These are phyloP conservation scores for Domatiomyces globalis DNA, from an alignment of 2,329 filamentous ascomycete genomes.

Conservation along the genomic window DNA sequence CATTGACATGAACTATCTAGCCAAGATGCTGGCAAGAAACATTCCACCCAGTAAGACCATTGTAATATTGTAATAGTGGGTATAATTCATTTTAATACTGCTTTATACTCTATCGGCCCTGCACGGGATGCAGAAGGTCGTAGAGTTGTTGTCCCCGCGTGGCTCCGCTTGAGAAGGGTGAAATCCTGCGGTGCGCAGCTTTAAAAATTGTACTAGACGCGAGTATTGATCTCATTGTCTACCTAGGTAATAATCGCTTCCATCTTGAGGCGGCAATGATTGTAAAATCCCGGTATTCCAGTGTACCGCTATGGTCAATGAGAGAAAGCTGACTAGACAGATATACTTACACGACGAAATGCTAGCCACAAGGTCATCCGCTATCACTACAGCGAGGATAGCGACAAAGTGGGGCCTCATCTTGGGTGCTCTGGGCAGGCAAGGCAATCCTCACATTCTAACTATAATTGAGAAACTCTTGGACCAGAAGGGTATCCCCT, in stretches of 20 bases:
- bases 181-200: slow-evolving; percentile 95
- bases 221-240: slow-evolving; percentile 63
- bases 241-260: slow-evolving; percentile 84
- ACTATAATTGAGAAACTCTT: slow-evolving; percentile 69
- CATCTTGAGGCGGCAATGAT: slow-evolving; percentile 99
- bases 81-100: slow-evolving; percentile 97
- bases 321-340: slow-evolving; percentile 77
- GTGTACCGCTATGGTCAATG: slow-evolving; percentile 98
- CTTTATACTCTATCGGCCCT: slow-evolving; percentile 70
- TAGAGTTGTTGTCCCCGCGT: slow-evolving; percentile 83
- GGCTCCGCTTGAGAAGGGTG: slow-evolving; percentile 78
- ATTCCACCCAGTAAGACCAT: slow-evolving; percentile 74
- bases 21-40: slow-evolving; percentile 77
- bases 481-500: slow-evolving; percentile 56
- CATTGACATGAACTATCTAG: slow-evolving; percentile 77
- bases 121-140: slow-evolving; percentile 74
- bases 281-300: slow-evolving; percentile 76
- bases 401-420: slow-evolving; percentile 95
- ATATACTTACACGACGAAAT: slow-evolving; percentile 86
- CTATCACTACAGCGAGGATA: slow-evolving; percentile 58
- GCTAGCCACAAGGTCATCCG: slow-evolving; percentile 61
- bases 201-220: slow-evolving; percentile 48
- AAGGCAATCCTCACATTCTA: slow-evolving; percentile 92
- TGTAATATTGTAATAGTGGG: slow-evolving; percentile 85
- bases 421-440: slow-evolving; percentile 76